Base-by-base conservation (phyloP, 2,329 filamentous ascomycete genomes). In the Xylaria sp. region DNA sequence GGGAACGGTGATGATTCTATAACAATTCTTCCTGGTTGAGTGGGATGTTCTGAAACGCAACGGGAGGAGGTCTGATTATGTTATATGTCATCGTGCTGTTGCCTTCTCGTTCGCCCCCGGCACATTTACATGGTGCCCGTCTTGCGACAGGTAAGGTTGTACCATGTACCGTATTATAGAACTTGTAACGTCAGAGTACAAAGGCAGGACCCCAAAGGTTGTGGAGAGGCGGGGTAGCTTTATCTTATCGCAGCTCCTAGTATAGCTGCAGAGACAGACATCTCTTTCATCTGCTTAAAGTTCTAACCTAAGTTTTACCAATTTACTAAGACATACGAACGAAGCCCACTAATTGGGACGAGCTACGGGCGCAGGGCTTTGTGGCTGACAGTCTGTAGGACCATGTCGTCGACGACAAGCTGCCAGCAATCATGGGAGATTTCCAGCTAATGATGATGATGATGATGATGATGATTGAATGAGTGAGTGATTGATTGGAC, bases 201-300 rank as follows among this genome's bases (percentile, higher is more conserved):
- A 7, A 53, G 28, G 18, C 20, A 30, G 15, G 5, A 9, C 5
- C 7, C 36, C 13, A 6, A 6, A 28, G 45, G 6, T 9, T 62
- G 43, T 50, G 63, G 53, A 41, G 39, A 60, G 57, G 74, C 71
- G 74, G 75, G 75, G 75, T 76, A 76, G 75, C 75, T 76, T 76
- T 75, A 76, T 76, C 75, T 76, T 76, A 76, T 76, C 75, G 70
- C 53, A 75, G 59, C 64, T 66, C 2, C 30, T 4, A 25, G 7
- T 36, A 13, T 34, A 34, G 8, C 48, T 52, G 25, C 48, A 8
- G 2, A 15, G 25, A 52, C 15, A 30, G 3, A 28, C 8, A 48
- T 18, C 12, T 32, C 48, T 30, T 52, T 52, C 25, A 52, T 48
- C 15, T 52, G 8, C 25, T 32, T 8, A 52, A 39, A 5, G 15